Evolutionary conservation across 1,284 basidiomycete genomes (phyloP).

Genomic region (Leccinum colubrinum): DNA sequence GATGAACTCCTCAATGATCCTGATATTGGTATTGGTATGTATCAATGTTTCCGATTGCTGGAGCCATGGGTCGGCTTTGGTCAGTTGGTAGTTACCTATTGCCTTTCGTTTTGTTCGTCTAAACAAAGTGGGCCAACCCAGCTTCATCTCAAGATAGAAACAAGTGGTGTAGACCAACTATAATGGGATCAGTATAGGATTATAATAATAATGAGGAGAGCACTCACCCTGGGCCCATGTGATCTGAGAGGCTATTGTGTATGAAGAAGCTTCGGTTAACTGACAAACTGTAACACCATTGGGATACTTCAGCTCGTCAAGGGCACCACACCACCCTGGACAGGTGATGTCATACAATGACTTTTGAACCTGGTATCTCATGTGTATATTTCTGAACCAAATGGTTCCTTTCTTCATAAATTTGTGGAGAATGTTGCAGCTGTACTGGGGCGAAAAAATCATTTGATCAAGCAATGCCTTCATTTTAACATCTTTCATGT

Average conservation of each 20-base stretch:
- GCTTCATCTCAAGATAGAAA: not conserved
- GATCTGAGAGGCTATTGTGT: not conserved
- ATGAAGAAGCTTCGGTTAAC: not conserved
- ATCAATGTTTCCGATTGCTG: too few relatives aligned
- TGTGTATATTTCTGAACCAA: not conserved
- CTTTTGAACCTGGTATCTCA: not conserved
- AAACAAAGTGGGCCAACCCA: not conserved
- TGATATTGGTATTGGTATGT: too few relatives aligned
- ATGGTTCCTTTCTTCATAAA: too few relatives aligned
- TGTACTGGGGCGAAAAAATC: not conserved
- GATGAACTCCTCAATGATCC: too few relatives aligned
- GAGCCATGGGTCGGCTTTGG: too few relatives aligned
- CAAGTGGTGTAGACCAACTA: not conserved
- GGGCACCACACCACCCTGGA: not conserved
- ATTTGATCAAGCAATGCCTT: not conserved
- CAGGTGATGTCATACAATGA: not conserved
- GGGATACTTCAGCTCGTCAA: not conserved
- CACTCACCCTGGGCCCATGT: not conserved
- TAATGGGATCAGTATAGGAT: not conserved
- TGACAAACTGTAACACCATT: not conserved
- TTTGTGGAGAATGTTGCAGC: not conserved
- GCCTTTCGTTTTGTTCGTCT: not conserved
- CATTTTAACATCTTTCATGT: not conserved
- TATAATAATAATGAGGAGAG: not conserved
- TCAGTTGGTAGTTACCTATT: too few relatives aligned